Evolutionary conservation across 1,284 basidiomycete genomes (phyloP).

Genomic region (Melampsora americana): DNA sequence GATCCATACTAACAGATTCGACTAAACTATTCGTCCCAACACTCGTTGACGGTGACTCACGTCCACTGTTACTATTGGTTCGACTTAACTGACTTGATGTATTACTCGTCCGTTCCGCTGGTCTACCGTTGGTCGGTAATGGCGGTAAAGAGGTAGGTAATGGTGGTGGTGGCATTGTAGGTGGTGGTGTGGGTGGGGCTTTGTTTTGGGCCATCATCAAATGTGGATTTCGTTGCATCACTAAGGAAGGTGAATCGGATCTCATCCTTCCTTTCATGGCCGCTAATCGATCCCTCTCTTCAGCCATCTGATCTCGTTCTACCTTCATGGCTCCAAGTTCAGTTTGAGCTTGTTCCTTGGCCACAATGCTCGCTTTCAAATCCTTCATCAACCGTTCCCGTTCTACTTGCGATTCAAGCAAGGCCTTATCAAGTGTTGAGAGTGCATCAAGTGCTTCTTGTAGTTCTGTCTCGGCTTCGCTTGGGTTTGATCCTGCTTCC

Average conservation of each 20-base stretch:
- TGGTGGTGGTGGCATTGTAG: conserved; percentile 79
- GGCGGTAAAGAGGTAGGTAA: conserved; percentile 61
- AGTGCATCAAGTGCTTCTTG: conserved; percentile 54
- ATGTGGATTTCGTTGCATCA: conserved; percentile 9
- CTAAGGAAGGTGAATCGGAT: conserved; percentile 45
- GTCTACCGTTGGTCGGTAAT: conserved; percentile 41
- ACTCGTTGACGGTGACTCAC: conserved; percentile 31
- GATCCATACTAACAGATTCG: conserved; percentile 57
- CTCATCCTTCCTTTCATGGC: conserved; percentile 19
- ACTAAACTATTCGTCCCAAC: conserved; percentile 44
- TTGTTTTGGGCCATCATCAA: conserved; percentile 58
- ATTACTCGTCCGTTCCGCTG: conserved; percentile 42
- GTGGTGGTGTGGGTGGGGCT: conserved; percentile 80
- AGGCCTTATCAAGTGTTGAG: conserved; percentile 53
- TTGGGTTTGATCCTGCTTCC: conserved; percentile 7
- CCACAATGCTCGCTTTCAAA: conserved; percentile 48
- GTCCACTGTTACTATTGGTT: conserved; percentile 27
- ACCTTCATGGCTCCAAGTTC: conserved; percentile 65
- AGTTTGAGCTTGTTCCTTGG: conserved; percentile 62
- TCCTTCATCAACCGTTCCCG: conserved; percentile 52
- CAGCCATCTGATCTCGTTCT: conserved; percentile 47
- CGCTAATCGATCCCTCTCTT: conserved; percentile 49
- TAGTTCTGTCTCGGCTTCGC: conserved; percentile 48
- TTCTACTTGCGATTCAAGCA: conserved; percentile 54
- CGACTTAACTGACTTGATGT: conserved; percentile 33